These are phyloP conservation scores for Pythium myriotylum DNA, from an alignment of 352 stramenopile genomes.

Conservation along the genomic window DNA sequence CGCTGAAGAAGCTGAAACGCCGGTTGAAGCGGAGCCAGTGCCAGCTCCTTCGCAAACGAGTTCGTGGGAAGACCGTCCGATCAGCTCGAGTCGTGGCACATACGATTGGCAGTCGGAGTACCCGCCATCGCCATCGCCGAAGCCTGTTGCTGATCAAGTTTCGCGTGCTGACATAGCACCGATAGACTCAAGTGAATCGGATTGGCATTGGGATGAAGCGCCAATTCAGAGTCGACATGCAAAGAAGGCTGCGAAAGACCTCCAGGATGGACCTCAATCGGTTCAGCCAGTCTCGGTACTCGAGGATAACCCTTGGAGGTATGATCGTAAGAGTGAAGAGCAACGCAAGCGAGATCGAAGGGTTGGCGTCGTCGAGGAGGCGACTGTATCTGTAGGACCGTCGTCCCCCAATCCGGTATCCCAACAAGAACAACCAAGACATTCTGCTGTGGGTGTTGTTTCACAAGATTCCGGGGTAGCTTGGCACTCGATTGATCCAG, in stretches of 20 bases:
- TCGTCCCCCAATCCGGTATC: neutral
- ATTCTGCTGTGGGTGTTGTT: slow-evolving; percentile 1
- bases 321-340: neutral
- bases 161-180: neutral
- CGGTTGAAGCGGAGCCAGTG: too few relatives aligned
- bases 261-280: neutral
- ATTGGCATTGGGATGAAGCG: slow-evolving; percentile 24
- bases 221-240: slow-evolving; percentile 24
- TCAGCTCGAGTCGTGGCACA: neutral
- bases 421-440: neutral
- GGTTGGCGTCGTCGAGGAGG: too few relatives aligned
- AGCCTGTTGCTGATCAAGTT: too few relatives aligned
- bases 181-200: neutral
- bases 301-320: slow-evolving; percentile 6
- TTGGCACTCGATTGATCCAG: neutral
- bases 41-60: too few relatives aligned
- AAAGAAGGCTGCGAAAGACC: slow-evolving; percentile 4
- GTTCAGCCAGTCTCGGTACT: neutral
- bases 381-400: neutral
- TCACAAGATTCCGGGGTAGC: neutral
- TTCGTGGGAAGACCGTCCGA: too few relatives aligned
- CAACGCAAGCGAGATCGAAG: neutral
- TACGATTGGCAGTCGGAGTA: too few relatives aligned
- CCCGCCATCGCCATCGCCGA: too few relatives aligned
- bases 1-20: too few relatives aligned